These are phyloP conservation scores for Euphorbia peplus DNA, from an alignment of 345 rosid genomes.

Conservation along the genomic window DNA sequence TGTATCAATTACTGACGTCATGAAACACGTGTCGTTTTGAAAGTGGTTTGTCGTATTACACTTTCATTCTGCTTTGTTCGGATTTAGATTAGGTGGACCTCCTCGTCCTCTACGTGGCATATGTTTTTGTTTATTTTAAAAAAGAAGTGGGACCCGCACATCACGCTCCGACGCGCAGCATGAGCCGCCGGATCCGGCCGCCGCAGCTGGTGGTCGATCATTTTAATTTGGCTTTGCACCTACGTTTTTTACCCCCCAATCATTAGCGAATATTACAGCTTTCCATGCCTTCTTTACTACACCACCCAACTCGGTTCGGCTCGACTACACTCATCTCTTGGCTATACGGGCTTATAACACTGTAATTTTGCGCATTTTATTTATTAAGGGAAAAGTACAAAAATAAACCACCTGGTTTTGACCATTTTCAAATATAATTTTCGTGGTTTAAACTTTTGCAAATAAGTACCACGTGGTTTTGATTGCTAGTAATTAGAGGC, in stretches of 20 bases:
- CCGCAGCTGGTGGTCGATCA: constrained; percentile 24
- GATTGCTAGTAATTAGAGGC: too few species aligned
- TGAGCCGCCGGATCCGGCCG: constrained; percentile 41
- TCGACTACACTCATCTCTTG: neutral
- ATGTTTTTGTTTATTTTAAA: neutral
- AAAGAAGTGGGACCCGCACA: constrained; percentile 8
- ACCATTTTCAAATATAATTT: too few species aligned
- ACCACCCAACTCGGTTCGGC: constrained; percentile 7
- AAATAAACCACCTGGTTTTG: too few species aligned
- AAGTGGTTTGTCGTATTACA: constrained; percentile 19
- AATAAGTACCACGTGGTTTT: too few species aligned
- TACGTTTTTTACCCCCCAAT: constrained; percentile 19
- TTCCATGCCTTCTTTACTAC: constrained; percentile 10
- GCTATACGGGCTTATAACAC: neutral
- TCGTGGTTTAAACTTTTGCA: too few species aligned
- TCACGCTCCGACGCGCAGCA: constrained; percentile 27
- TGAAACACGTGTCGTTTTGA: constrained; percentile 10
- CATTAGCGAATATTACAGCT: constrained; percentile 17
- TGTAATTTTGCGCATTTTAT: neutral
- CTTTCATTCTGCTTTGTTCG: constrained; percentile 12
- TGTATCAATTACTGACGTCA: constrained; percentile 9
- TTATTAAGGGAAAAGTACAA: too few species aligned
- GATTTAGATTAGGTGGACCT: constrained; percentile 22
- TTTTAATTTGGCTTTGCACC: constrained; percentile 20
- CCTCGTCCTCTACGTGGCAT: neutral